A percentile compares a stretch with the other conserved stretches of the same genome.
Conservation (phyloP, 495 filamentous ascomycete genomes). For the Hapsidospora chrysogenum region DNA sequence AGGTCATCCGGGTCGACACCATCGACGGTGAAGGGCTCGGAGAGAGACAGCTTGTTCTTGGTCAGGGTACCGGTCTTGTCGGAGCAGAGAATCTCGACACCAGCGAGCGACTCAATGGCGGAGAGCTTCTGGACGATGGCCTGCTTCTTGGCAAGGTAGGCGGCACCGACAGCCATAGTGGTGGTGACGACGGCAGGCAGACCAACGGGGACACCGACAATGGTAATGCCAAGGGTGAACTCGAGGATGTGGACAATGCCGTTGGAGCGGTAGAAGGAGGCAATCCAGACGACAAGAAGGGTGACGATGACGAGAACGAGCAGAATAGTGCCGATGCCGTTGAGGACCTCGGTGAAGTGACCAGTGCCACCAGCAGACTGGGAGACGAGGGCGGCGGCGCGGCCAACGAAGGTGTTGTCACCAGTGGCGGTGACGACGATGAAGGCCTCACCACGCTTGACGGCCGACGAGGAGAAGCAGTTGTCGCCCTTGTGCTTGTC, state of each 20-base stretch:
- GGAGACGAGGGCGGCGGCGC: constrained; percentile 70
- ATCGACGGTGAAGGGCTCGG: constrained; percentile 66
- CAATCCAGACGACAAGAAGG: constrained; percentile 68
- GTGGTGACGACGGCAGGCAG: constrained; percentile 91
- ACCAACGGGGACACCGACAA: constrained; percentile 92
- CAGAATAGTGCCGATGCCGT: constrained; percentile 70
- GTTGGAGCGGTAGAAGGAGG: constrained; percentile 75
- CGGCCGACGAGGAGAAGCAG: constrained; percentile 69
- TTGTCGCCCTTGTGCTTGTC: constrained; percentile 67
- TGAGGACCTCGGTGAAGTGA: constrained; percentile 81
- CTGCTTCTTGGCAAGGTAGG: constrained; percentile 86
- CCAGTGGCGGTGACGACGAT: constrained; percentile 69
- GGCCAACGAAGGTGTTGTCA: constrained; percentile 79
- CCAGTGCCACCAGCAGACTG: constrained; percentile 52
- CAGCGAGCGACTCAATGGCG: constrained; percentile 85
- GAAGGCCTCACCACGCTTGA: constrained; percentile 79
- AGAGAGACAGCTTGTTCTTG: constrained; percentile 79
- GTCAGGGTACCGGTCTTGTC: constrained; percentile 93
- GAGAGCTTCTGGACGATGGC: constrained; percentile 94
- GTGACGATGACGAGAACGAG: constrained; percentile 67
- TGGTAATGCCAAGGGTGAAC: constrained; percentile 74
- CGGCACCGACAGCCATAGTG: constrained; percentile 91
- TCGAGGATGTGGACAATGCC: constrained; percentile 57
- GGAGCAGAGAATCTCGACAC: constrained; percentile 92
- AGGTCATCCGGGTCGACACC: constrained; percentile 70